Percentiles rank a stretch among this genome's conserved stretches.
phyloP scores from a whole-genome alignment of 2,329 filamentous ascomycete species.

The Ampelomyces quisqualis region DNA sequence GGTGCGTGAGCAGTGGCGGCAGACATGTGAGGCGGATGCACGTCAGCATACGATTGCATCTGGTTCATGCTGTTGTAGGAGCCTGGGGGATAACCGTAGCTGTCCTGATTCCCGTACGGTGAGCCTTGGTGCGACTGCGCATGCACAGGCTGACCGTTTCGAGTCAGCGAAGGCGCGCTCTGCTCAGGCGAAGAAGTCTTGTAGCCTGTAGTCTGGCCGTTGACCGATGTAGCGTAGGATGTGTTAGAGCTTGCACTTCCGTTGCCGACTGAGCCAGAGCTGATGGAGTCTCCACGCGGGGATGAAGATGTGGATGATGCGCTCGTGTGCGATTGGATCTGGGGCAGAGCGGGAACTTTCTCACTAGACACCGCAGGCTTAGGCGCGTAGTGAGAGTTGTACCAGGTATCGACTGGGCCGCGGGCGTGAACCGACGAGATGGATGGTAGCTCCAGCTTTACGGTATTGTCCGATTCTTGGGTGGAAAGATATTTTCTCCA shows the following conservation, averaged over 20 bases:
- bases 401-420: conserved; percentile 72
- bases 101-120: conserved; percentile 43
- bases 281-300: conserved; percentile 74
- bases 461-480: conserved; percentile 57
- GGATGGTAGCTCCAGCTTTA: conserved; percentile 92
- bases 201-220: conserved; percentile 57
- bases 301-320: conserved; percentile 72
- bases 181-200: conserved; percentile 77
- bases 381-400: conserved; percentile 66
- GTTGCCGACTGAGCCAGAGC: conserved; percentile 55
- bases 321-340: conserved; percentile 63
- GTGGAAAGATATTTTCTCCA: conserved; percentile 4
- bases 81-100: conserved; percentile 41
- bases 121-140: conserved; percentile 43
- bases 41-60: conserved; percentile 80
- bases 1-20: conserved; percentile 72
- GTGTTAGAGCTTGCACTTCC: conserved; percentile 57
- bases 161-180: conserved; percentile 49
- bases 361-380: conserved; percentile 69
- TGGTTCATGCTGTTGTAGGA: conserved; percentile 72
- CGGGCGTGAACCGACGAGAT: conserved; percentile 80
- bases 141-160: conserved; percentile 41
- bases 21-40: conserved; percentile 73
- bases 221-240: conserved; percentile 58
- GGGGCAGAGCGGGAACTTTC: conserved; percentile 69